phyloP scores from a whole-genome alignment of 805 yeast genomes.

The Saturnispora zaruensis region DNA sequence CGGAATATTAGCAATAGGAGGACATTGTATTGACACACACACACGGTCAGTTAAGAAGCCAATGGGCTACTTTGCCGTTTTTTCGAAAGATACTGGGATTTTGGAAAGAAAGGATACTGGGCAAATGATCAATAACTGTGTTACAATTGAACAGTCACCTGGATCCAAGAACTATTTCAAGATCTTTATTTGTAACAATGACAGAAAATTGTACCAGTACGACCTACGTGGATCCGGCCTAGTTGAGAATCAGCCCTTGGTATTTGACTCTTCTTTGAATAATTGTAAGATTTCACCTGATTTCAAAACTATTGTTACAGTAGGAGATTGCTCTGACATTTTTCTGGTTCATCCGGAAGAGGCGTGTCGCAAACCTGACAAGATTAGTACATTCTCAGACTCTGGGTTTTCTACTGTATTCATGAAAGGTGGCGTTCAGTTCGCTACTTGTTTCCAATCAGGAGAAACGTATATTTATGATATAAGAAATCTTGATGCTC shows the following conservation, averaged over 20 bases:
- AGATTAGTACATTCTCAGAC: slow-evolving; percentile 47
- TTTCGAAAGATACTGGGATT: slow-evolving; percentile 40
- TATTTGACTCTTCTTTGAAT: slow-evolving; percentile 61
- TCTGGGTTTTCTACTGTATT: slow-evolving; percentile 79
- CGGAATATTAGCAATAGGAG: slow-evolving; percentile 33
- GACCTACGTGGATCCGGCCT: slow-evolving; percentile 43
- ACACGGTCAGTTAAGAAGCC: slow-evolving; percentile 1
- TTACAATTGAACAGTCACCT: slow-evolving; percentile 40
- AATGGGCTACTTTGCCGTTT: slow-evolving; percentile 52
- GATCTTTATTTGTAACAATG: slow-evolving; percentile 78
- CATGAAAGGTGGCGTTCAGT: slow-evolving; percentile 63
- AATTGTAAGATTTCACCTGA: slow-evolving; percentile 66
- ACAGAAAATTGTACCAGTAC: slow-evolving; percentile 57
- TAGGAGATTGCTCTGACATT: slow-evolving; percentile 72
- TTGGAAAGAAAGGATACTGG: slow-evolving; percentile 56
- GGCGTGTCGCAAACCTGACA: slow-evolving; percentile 10
- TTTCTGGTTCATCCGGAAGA: slow-evolving; percentile 44
- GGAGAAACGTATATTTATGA: slow-evolving; percentile 77
- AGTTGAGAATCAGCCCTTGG: slow-evolving; percentile 30
- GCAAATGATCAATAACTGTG: slow-evolving; percentile 76
- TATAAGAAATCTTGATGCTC: slow-evolving; percentile 48
- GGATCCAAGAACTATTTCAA: slow-evolving; percentile 34
- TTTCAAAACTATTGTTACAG: slow-evolving; percentile 46
- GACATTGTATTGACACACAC: slow-evolving; percentile 37
- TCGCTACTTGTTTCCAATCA: slow-evolving; percentile 79